Evolutionary conservation across 495 filamentous ascomycete genomes (phyloP), one percentile per base, ranked within the genome.

Genomic region (Hypoxylon intermedium): DNA sequence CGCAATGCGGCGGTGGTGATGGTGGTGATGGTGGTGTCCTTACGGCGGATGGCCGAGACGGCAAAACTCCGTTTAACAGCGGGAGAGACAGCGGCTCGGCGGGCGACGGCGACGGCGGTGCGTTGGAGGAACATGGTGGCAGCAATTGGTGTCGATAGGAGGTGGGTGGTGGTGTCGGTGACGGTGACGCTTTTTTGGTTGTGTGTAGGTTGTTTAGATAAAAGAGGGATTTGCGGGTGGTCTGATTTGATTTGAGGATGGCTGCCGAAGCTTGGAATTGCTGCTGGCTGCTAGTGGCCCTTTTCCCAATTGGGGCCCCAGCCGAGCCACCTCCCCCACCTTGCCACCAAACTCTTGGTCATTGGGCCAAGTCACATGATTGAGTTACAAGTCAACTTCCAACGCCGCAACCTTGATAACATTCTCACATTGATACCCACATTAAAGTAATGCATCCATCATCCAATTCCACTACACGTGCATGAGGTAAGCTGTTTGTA

Each of bases 71-170:
- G 85, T 57, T 75, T 74, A 67, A 81, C 78, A 60, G 83, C 63
- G 66, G 86, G 83, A 61, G 81, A 75, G 70, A 83, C 76, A 62
- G 84, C 84, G 52, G 84, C 84, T 69, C 90, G 89, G 75, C 88
- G 83, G 56, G 85, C 87, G 63, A 88, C 81, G 69, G 85, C 82
- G 66, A 89, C 74, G 68, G 85, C 89, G 64, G 90, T 85, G 75
- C 91, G 89, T 78, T 90, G 87, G 72, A 94, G 79, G 77, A 93
- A 89, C 89, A 93, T 94, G 79, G 77, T 81, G 77, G 50, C 44
- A 62, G 45, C 45, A 57, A 49, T 57, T 57, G 55, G 57, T 40
- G 47, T 37, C 18, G 34, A 16, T 37, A 34, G 40, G 51, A 44
- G 15, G 20, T 30, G 37, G 51, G 9, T 18, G 49, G 20, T 41